phyloP scores from a whole-genome alignment of 2,329 filamentous ascomycete genomes.

The Ophiostoma ips region DNA sequence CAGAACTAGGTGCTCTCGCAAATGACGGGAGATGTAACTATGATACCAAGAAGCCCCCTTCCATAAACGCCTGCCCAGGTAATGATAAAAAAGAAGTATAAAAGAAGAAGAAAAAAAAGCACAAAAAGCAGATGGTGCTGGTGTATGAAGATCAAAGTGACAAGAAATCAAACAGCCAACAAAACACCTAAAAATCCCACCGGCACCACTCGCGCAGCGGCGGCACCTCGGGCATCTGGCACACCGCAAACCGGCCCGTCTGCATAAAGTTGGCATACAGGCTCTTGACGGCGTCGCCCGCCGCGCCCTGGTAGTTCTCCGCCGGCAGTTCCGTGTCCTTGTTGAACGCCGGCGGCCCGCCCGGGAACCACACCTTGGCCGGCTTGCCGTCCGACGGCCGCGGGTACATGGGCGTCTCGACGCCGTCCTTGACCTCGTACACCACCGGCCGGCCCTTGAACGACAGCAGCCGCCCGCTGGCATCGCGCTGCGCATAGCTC shows the following conservation, averaged over 20 bases:
- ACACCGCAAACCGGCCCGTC: slow-evolving; percentile 54
- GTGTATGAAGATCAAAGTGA: background rate
- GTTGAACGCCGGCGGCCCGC: slow-evolving; percentile 51
- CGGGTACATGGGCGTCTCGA: slow-evolving; percentile 17
- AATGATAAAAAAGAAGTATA: background rate
- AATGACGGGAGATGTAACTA: background rate
- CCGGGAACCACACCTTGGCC: slow-evolving; percentile 58
- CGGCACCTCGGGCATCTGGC: slow-evolving; percentile 61
- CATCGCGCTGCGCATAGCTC: slow-evolving; percentile 17
- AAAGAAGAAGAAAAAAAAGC: background rate
- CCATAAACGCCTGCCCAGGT: background rate
- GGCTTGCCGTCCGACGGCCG: slow-evolving; percentile 14
- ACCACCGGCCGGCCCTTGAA: slow-evolving; percentile 21
- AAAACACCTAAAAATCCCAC: slow-evolving; percentile 53
- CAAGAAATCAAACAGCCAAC: too few species aligned
- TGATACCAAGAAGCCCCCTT: background rate
- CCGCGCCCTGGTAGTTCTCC: slow-evolving; percentile 30
- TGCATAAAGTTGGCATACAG: slow-evolving; percentile 52
- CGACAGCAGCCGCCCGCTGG: slow-evolving; percentile 15
- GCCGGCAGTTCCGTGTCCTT: slow-evolving; percentile 46
- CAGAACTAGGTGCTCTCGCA: background rate
- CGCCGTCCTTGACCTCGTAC: slow-evolving; percentile 24
- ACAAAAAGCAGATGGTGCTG: background rate
- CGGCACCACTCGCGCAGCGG: slow-evolving; percentile 62
- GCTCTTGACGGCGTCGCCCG: slow-evolving; percentile 24